These are phyloP conservation scores for Theobroma grandiflorum DNA, from an alignment of 441 rosid species.

Conservation along the genomic window DNA sequence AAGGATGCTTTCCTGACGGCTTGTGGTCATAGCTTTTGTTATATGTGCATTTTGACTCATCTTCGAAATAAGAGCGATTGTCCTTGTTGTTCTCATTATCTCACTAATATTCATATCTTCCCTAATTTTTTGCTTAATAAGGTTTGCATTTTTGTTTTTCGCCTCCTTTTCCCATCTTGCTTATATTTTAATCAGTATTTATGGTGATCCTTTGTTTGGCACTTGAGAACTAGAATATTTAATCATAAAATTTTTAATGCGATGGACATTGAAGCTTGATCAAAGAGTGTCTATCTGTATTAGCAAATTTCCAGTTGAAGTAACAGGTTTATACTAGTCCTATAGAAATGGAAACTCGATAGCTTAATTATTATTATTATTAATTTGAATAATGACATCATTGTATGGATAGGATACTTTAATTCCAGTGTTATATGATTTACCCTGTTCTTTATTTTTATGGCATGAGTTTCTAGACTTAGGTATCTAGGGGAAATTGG, in stretches of 20 bases:
- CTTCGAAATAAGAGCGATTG: constrained; percentile 55
- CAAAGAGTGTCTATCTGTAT: not conserved
- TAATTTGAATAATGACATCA: not conserved
- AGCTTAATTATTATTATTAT: not conserved
- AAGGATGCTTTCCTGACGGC: constrained; percentile 54
- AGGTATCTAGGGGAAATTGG: not conserved
- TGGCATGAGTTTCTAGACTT: not conserved
- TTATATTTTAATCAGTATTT: not conserved
- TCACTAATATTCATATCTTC: constrained; percentile 46
- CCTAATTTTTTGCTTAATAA: constrained; percentile 57
- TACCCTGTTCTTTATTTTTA: not conserved
- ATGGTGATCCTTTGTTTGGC: constrained; percentile 20
- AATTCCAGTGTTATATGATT: not conserved
- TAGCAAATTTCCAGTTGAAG: not conserved
- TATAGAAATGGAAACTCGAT: not conserved
- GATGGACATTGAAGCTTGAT: constrained; percentile 13
- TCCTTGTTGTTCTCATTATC: constrained; percentile 51
- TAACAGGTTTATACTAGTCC: not conserved
- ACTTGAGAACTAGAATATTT: constrained; percentile 15
- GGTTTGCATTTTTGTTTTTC: constrained; percentile 31
- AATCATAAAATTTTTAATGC: not conserved
- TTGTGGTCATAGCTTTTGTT: constrained; percentile 63
- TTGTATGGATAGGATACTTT: constrained; percentile 3
- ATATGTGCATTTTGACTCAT: constrained; percentile 56
- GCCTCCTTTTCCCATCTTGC: not conserved